Evolutionary conservation across 2,329 filamentous ascomycete species (phyloP).

Genomic region (Penicillium rolfsii): DNA sequence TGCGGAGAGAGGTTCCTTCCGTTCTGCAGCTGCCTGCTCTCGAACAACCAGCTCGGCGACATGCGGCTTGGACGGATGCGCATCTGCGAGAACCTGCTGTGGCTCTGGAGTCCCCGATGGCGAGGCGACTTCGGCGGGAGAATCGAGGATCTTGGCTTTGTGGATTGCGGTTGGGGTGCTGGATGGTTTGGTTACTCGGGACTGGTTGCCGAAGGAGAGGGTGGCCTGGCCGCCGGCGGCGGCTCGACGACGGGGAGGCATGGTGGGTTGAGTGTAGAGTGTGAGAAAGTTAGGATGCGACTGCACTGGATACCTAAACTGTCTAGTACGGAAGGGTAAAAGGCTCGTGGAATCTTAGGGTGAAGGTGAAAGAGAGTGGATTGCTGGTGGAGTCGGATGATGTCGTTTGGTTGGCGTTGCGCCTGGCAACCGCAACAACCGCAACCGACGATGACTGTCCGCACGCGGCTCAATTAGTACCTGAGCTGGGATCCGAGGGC

Average conservation of each 20-base stretch:
- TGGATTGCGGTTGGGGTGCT: constrained; percentile 37
- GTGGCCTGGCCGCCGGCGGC: constrained; percentile 56
- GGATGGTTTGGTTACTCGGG: constrained; percentile 62
- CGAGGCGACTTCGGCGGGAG: constrained; percentile 38
- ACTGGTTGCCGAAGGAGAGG: constrained; percentile 64
- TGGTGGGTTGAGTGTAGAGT: constrained; percentile 25
- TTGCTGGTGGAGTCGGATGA: constrained; percentile 12
- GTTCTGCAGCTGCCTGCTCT: constrained; percentile 55
- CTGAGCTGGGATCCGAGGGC: background rate
- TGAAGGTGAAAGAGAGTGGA: background rate
- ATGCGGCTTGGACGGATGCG: constrained; percentile 35
- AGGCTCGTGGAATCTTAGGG: background rate
- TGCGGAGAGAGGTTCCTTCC: constrained; percentile 37
- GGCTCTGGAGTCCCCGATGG: constrained; percentile 31
- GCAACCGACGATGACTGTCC: background rate
- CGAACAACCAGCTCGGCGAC: constrained; percentile 43
- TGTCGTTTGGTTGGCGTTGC: constrained; percentile 10
- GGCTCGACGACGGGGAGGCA: constrained; percentile 49
- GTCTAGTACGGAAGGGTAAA: background rate
- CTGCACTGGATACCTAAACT: background rate
- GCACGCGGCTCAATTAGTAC: background rate
- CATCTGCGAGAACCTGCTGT: constrained; percentile 31
- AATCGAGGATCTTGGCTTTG: constrained; percentile 38
- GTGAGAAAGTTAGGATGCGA: background rate
- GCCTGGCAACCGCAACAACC: constrained; percentile 10